phyloP scores from a whole-genome alignment of 371 early-diverging fungal genomes.

The Capillidium heterosporum region DNA sequence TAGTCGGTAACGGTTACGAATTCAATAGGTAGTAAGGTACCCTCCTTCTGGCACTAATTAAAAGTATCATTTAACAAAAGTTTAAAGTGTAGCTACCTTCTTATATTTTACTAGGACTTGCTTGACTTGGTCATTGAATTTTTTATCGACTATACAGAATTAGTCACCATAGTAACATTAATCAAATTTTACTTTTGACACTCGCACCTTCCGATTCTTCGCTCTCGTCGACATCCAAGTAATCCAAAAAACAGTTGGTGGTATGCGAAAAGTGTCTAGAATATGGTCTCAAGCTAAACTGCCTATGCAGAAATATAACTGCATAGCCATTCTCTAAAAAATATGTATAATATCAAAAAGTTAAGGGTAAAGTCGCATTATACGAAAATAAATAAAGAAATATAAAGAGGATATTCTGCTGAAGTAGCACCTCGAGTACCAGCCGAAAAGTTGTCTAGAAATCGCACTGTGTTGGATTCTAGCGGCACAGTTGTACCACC shows the following conservation, averaged over 20 bases:
- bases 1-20: conserved; percentile 89
- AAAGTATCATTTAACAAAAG: background rate
- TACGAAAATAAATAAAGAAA: background rate
- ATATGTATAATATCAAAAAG: conserved; percentile 12
- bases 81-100: conserved; percentile 15
- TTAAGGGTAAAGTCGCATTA: background rate
- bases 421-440: conserved; percentile 93
- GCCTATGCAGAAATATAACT: conserved; percentile 89
- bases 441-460: conserved; percentile 94
- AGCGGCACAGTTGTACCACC: conserved; percentile 96
- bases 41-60: conserved; percentile 24
- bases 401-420: conserved; percentile 47
- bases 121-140: conserved; percentile 40
- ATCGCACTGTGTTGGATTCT: conserved; percentile 93
- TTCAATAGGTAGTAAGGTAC: conserved; percentile 52
- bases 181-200: too few species aligned
- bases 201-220: too few species aligned
- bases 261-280: conserved; percentile 76
- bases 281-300: conserved; percentile 83
- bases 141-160: conserved; percentile 24
- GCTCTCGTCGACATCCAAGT: conserved; percentile 44
- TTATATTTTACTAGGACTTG: conserved; percentile 37
- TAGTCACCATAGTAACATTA: too few species aligned
- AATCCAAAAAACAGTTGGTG: conserved; percentile 60
- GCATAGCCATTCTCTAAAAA: conserved; percentile 84